Evolutionary conservation across 2,329 filamentous ascomycete species (phyloP).

Genomic region (Aspergillus caelatus): DNA sequence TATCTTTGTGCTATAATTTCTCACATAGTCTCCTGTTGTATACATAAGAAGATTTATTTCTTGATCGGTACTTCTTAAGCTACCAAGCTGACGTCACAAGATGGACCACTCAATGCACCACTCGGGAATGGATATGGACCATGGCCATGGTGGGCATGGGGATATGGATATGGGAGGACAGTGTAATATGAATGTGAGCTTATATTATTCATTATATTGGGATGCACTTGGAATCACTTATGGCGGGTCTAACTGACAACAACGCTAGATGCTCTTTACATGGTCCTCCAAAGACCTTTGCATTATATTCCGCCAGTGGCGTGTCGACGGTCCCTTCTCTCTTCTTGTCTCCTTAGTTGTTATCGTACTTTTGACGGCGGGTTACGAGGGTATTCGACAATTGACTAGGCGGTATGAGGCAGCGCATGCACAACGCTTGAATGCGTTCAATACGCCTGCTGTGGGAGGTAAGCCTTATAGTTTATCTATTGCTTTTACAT

Average conservation of each 20-base stretch:
- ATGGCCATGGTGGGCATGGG: slow-evolving; percentile 47
- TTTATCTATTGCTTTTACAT: slow-evolving; percentile 15
- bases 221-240: background rate
- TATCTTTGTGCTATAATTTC: background rate
- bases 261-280: slow-evolving; percentile 88
- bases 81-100: background rate
- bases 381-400: slow-evolving; percentile 87
- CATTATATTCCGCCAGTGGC: slow-evolving; percentile 94
- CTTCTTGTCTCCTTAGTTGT: slow-evolving; percentile 81
- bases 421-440: slow-evolving; percentile 53
- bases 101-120: slow-evolving; percentile 36
- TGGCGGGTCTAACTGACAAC: slow-evolving; percentile 13
- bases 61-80: background rate
- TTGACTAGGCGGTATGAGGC: slow-evolving; percentile 75
- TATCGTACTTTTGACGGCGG: slow-evolving; percentile 81
- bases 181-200: slow-evolving; percentile 88
- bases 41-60: background rate
- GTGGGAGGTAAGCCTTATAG: slow-evolving; percentile 32
- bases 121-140: slow-evolving; percentile 47
- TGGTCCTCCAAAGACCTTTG: slow-evolving; percentile 94
- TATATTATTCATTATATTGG: background rate
- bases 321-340: slow-evolving; percentile 71
- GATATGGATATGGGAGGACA: slow-evolving; percentile 62
- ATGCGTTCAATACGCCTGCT: slow-evolving; percentile 43
- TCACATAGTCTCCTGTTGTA: background rate